phyloP scores from a whole-genome alignment of 2,329 filamentous ascomycete genomes.

The Dactylellina drechsleri region DNA sequence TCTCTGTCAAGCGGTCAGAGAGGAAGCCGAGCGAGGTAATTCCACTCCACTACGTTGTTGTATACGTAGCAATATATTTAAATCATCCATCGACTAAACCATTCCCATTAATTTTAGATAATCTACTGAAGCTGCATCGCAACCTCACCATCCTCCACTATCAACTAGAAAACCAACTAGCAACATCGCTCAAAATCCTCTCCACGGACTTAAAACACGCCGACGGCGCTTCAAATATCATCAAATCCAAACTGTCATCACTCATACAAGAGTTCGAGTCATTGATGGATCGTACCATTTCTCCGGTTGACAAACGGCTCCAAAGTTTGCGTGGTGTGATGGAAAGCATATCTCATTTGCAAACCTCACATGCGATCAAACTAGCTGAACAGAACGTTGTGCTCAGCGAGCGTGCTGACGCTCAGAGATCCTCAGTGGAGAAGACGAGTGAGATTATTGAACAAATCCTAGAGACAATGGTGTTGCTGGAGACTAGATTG shows the following conservation, averaged over 20 bases:
- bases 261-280: constrained; percentile 33
- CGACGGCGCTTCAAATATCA: background rate
- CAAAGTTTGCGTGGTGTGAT: constrained; percentile 5
- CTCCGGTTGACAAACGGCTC: constrained; percentile 20
- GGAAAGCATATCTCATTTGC: constrained; percentile 6
- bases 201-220: constrained; percentile 12
- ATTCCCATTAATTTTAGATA: constrained; percentile 19
- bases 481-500: constrained; percentile 6
- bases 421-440: constrained; percentile 1
- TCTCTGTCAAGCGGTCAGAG: constrained; percentile 57
- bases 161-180: constrained; percentile 30
- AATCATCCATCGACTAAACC: background rate
- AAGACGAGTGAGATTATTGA: background rate
- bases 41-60: background rate
- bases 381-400: constrained; percentile 7
- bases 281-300: constrained; percentile 11
- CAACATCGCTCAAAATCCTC: constrained; percentile 22
- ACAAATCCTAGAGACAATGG: background rate
- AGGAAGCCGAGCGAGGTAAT: constrained; percentile 57
- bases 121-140: constrained; percentile 38
- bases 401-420: background rate
- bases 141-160: constrained; percentile 42
- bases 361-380: background rate
- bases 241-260: constrained; percentile 4
- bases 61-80: background rate